Percentiles rank a stretch among this genome's conserved stretches.
phyloP scores from a whole-genome alignment of 2,329 filamentous ascomycete species.

The Macrophomina tecta region DNA sequence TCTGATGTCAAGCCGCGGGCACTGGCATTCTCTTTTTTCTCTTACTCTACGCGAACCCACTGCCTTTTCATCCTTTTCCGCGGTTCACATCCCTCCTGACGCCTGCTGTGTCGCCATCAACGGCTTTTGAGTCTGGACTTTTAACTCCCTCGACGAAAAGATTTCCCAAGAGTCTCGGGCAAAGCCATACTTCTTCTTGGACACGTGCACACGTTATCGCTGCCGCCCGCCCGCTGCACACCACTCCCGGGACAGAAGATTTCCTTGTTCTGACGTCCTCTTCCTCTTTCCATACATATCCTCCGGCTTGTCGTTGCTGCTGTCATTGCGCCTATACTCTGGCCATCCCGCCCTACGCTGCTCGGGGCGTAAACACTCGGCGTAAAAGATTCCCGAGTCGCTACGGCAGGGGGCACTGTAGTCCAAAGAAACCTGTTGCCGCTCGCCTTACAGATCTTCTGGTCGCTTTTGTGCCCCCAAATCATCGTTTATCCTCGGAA shows the following conservation, averaged over 20 bases:
- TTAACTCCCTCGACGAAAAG: neutral
- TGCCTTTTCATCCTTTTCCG: neutral
- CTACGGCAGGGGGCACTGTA: neutral
- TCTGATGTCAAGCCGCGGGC: conserved; percentile 8
- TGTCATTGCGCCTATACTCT: conserved; percentile 5
- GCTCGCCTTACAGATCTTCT: neutral
- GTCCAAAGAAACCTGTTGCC: neutral
- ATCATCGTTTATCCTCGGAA: neutral
- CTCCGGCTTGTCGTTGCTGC: conserved; percentile 10
- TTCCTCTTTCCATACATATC: neutral
- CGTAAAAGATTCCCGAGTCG: neutral
- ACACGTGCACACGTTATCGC: neutral
- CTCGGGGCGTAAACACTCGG: neutral
- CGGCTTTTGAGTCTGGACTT: neutral
- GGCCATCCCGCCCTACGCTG: neutral
- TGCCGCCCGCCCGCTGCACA: neutral
- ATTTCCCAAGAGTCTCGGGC: neutral
- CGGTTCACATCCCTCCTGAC: neutral
- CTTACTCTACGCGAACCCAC: conserved; percentile 4
- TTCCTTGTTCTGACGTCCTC: neutral
- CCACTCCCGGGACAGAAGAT: too few relatives aligned
- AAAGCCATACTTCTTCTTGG: neutral
- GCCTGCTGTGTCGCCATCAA: neutral
- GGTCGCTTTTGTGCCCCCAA: neutral
- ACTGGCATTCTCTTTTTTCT: neutral